phyloP scores from a whole-genome alignment of 2,329 filamentous ascomycete species.

The Hyphodiscus sp. region DNA sequence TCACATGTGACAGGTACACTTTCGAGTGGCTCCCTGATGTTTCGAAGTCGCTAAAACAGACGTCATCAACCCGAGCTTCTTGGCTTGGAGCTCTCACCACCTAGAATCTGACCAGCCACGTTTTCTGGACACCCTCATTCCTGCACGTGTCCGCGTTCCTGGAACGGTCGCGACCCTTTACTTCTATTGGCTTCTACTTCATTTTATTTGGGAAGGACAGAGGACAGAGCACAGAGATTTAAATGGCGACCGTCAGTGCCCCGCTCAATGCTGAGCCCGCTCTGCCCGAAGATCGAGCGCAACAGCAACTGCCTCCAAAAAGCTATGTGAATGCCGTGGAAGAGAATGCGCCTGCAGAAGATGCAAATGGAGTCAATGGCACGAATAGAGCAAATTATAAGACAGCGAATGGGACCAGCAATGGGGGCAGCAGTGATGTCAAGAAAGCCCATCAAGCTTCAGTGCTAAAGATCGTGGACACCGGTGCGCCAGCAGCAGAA shows the following conservation, averaged over 20 bases:
- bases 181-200: too few species aligned
- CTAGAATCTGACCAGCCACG: neutral
- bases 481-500: constrained; percentile 9
- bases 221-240: neutral
- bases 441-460: constrained; percentile 15
- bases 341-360: constrained; percentile 12
- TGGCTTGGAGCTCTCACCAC: neutral
- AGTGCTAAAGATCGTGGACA: constrained; percentile 25
- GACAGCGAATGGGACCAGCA: constrained; percentile 2
- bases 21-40: neutral
- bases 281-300: constrained; percentile 27
- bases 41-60: neutral
- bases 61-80: neutral
- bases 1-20: neutral
- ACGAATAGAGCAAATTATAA: constrained; percentile 1
- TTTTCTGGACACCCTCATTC: neutral
- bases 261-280: constrained; percentile 28
- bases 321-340: constrained; percentile 34
- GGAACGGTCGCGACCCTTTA: too few species aligned
- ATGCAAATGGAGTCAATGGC: constrained; percentile 4
- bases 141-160: neutral
- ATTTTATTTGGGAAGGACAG: neutral
- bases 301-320: constrained; percentile 31
- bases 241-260: constrained; percentile 3
- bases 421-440: neutral